Conservation (phyloP, 148 eudicot genomes). For the Suaeda aralocaspica region DNA sequence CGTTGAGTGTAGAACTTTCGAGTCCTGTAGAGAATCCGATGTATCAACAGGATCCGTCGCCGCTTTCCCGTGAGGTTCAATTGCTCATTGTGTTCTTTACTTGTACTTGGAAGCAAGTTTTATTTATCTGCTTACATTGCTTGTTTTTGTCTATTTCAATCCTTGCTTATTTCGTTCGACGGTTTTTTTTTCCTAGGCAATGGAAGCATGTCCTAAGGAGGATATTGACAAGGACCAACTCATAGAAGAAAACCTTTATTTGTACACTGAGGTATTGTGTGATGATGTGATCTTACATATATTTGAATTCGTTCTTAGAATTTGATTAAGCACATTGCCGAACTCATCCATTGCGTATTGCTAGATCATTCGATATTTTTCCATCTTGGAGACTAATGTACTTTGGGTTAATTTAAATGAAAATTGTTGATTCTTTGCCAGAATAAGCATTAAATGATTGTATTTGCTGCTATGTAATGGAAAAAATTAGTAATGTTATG, state of each 20-base stretch:
- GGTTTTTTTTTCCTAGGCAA: slow-evolving; percentile 43
- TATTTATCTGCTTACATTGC: not conserved
- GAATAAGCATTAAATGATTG: too few relatives aligned
- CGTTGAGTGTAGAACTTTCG: slow-evolving; percentile 50
- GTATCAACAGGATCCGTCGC: slow-evolving; percentile 59
- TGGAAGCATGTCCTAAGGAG: slow-evolving; percentile 86
- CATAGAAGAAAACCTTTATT: slow-evolving; percentile 78
- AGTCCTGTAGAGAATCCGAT: slow-evolving; percentile 60
- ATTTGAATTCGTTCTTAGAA: not conserved
- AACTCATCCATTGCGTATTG: not conserved
- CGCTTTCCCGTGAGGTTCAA: slow-evolving; percentile 56
- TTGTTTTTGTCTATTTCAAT: not conserved
- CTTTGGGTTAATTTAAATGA: not conserved
- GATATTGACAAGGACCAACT: slow-evolving; percentile 62
- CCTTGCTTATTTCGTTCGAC: slow-evolving; percentile 2
- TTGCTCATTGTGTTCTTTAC: slow-evolving; percentile 4
- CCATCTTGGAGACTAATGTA: not conserved
- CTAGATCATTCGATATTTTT: not conserved
- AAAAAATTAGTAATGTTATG: too few relatives aligned
- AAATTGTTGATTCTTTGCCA: too few relatives aligned
- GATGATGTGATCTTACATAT: not conserved
- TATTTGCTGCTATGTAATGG: too few relatives aligned
- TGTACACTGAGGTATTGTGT: slow-evolving; percentile 70
- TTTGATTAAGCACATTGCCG: not conserved
- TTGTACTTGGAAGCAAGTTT: slow-evolving; percentile 6